A percentile compares a stretch with the other conserved stretches of the same genome.
These are phyloP conservation scores for Xerophyta viscosa DNA, from an alignment of 106 monocot species.

Conservation along the genomic window DNA sequence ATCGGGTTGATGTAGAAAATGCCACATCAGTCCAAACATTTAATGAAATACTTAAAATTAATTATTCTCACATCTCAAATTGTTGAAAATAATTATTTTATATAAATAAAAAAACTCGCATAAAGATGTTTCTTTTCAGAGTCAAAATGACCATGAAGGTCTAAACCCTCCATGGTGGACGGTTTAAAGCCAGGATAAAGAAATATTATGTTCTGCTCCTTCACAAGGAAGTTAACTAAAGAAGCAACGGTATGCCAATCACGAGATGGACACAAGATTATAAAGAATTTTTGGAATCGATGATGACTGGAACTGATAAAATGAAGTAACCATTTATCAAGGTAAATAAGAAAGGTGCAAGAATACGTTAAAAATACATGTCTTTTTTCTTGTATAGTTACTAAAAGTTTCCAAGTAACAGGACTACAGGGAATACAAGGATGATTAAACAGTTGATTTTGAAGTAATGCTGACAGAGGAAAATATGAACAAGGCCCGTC, in stretches of 20 bases:
- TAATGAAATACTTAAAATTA: too few relatives aligned
- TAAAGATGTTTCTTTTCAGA: too few relatives aligned
- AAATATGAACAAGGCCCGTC: slow-evolving; percentile 54
- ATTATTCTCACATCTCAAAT: too few relatives aligned
- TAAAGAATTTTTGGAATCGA: slow-evolving; percentile 64
- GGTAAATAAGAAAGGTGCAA: slow-evolving; percentile 25
- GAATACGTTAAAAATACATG: too few relatives aligned
- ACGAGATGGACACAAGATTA: slow-evolving; percentile 90
- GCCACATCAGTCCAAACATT: too few relatives aligned
- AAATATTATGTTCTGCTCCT: slow-evolving; percentile 82
- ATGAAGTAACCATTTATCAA: slow-evolving; percentile 83
- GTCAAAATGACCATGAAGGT: too few relatives aligned
- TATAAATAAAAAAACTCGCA: too few relatives aligned
- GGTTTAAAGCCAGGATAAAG: slow-evolving; percentile 96
- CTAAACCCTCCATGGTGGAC: slow-evolving; percentile 93
- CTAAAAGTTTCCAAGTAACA: slow-evolving; percentile 10
- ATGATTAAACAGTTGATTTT: slow-evolving; percentile 66
- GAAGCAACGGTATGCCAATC: slow-evolving; percentile 81
- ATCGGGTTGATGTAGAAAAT: too few relatives aligned
- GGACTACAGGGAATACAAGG: slow-evolving; percentile 72
- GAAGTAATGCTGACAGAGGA: slow-evolving; percentile 70
- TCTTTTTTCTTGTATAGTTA: too few relatives aligned
- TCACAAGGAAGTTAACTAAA: slow-evolving; percentile 76
- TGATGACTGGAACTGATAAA: slow-evolving; percentile 62
- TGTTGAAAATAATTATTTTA: too few relatives aligned